Evolutionary conservation across 169 alveolate species (phyloP), one percentile per base, ranked within the genome.

Genomic region (Plasmodium vivax): DNA sequence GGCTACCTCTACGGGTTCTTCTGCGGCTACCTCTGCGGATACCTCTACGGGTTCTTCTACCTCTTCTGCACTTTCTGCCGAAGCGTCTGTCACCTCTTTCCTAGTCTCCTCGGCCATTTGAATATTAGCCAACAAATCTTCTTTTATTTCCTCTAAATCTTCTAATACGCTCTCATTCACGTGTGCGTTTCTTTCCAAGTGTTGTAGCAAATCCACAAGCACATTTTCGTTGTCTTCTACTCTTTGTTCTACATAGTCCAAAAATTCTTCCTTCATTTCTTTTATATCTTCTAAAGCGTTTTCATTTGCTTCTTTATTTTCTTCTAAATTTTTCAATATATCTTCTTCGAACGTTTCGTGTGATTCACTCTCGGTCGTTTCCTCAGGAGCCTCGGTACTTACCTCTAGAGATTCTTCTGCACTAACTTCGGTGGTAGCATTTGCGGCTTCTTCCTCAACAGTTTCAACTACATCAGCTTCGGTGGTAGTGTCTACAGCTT

Each of bases 301-400:
- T 27, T 68, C 77, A 43, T 7, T 80, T 68, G 38, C 32, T 4
- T 80, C 85, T 7, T 43, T 43, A 38, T 38, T 43, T 41, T 80
- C 85, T 80, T 80, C 85, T 36, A 80, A 80, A 43, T 38, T 38
- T 43, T 43, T 43, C 62, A 80, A 43, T 80, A 51, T 80, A 80
- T 32, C 41, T 41, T 80, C 85, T 36, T 38, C 84, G 27, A 36
- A 38, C n/a, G 34, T 23, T 62, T 19, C 2, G 34, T 27, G 10
- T 62, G 30, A 34, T 10, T 1, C 30, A 10, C 32, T 19, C 14
- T 41, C 84, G 27, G 38, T 38, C 2, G 54, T 27, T 16, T 79
- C 84, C 8, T 79, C 83, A n/a, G 23, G 2, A 4, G 27, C 27
- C 3, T 32, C 43, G 3, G 47, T 8, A 36, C 14, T 30, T 36